Evolutionary conservation across 768 basidiomycete genomes (phyloP), one percentile per base, ranked within the genome.

Genomic region (Boletus edulis): DNA sequence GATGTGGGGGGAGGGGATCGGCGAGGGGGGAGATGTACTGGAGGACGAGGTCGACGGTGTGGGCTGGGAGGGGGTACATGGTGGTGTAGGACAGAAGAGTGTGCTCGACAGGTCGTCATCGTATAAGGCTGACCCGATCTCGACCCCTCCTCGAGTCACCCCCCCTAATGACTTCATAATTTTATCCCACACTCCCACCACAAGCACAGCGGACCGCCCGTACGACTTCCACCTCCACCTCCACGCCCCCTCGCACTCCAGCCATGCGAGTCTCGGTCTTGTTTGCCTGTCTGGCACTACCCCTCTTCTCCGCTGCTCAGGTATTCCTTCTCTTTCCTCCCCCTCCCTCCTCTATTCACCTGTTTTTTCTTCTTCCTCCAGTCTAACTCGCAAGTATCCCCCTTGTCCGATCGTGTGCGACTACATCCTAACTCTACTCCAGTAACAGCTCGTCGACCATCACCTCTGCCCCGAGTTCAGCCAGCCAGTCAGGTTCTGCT

Each of bases 1-100:
- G 76, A 66, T 86, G 79, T 0, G 76, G 72, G 1, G 88, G 87
- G 38, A 91, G 67, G 1, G 77, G 75, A n/a, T 69, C 69, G 17
- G 68, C 61, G 44, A 83, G 75, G 5, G 82, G 79, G 34, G 74
- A 73, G 55, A 89, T 81, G 66, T 84, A 82, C 59, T 81, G 76
- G 31, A 89, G 79, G 40, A 84, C 61, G 57, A 78, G 67, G 43
- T 76, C 65, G 52, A 86, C 68, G 9, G 75, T 62, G 47, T 76
- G 72, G 7, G 72, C 49, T 17, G 68, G 71, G 14, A 72, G 56
- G 29, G 73, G 67, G 29, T 62, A 49, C 77, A 80, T 79, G 48
- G 20, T 18, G 29, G 31, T 13, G 14, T 15, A 39, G 0, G n/a
- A 17, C n/a, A 15, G 2, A n/a, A n/a, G 10, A 13, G 34, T 34